A percentile compares a stretch with the other conserved stretches of the same genome.
Evolutionary conservation across 108 stramenopile genomes (phyloP).

Genomic region (Nannochloropsis granulata): DNA sequence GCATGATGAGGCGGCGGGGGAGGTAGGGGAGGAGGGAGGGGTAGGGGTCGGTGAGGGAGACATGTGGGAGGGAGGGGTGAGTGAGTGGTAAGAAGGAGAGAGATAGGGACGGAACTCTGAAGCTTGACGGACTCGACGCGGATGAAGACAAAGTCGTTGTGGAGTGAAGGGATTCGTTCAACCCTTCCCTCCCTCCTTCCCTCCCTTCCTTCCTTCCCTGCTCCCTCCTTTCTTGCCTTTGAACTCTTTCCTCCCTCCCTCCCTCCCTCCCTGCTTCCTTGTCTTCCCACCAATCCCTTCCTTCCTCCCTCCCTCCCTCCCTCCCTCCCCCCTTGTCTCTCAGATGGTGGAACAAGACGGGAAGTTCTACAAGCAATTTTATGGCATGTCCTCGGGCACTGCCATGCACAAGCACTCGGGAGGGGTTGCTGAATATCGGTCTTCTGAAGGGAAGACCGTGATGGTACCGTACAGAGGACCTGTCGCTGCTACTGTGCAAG

Average conservation of each 20-base stretch:
- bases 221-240: no score
- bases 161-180: no score
- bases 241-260: no score
- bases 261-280: no score
- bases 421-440: slow-evolving; percentile 42
- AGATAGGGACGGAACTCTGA: no score
- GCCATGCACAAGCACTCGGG: slow-evolving; percentile 46
- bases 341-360: not conserved
- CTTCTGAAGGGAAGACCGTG: slow-evolving; percentile 42
- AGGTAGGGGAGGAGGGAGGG: slow-evolving; percentile 25
- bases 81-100: no score
- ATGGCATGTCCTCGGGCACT: slow-evolving; percentile 40
- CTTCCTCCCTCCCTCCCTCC: no score
- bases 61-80: not conserved
- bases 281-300: no score
- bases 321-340: not conserved
- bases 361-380: slow-evolving; percentile 18
- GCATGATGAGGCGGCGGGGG: slow-evolving; percentile 40
- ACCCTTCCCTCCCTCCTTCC: no score
- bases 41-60: not conserved
- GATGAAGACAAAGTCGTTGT: no score
- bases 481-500: slow-evolving; percentile 28
- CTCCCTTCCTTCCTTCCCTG: no score
- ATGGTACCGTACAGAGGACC: slow-evolving; percentile 34
- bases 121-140: no score